Conservation (phyloP, 148 eudicot species). For the Silene latifolia region DNA sequence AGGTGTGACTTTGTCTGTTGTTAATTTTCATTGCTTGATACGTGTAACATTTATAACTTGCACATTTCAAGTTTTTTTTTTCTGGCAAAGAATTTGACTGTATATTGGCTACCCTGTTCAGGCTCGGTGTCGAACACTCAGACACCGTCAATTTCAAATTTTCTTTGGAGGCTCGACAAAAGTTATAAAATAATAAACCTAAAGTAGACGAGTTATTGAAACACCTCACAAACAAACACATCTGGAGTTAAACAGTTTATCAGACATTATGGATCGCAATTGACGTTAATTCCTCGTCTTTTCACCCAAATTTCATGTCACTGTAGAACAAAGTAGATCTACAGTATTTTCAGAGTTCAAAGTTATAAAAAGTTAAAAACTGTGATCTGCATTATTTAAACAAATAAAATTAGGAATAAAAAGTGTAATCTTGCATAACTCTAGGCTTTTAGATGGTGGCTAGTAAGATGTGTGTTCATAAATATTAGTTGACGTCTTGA, state of each 20-base stretch:
- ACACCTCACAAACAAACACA: neutral
- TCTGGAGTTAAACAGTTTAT: neutral
- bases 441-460: too few relatives aligned
- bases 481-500: too few relatives aligned
- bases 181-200: neutral
- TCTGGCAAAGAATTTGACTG: neutral
- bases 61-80: neutral
- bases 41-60: neutral
- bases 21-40: neutral
- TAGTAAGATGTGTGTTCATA: too few relatives aligned
- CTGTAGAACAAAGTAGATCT: too few relatives aligned
- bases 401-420: too few relatives aligned
- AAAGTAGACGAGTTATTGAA: neutral
- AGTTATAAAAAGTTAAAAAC: too few relatives aligned
- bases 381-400: too few relatives aligned
- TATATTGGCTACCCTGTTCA: neutral
- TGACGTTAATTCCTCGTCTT: neutral
- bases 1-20: constrained; percentile 25
- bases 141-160: neutral
- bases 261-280: neutral
- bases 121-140: neutral
- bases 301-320: neutral
- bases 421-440: too few relatives aligned
- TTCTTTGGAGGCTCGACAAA: neutral
- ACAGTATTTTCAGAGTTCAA: too few relatives aligned